Conservation (phyloP, 2,329 filamentous ascomycete species). For the Nemania abortiva region DNA sequence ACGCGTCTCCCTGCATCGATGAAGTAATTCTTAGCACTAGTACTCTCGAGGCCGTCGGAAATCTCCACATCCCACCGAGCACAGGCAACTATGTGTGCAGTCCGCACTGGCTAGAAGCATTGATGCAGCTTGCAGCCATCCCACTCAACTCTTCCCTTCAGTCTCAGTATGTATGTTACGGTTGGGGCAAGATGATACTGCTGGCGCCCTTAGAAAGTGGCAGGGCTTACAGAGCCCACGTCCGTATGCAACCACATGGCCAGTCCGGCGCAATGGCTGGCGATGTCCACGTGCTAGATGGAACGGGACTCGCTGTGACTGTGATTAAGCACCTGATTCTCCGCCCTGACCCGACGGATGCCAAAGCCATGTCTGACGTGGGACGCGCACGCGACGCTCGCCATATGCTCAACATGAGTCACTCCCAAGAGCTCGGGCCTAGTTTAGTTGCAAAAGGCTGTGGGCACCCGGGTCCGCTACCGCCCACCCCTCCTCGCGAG, state of each 20-base stretch:
- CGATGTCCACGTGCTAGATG: conserved; percentile 47
- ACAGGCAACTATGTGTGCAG: neutral
- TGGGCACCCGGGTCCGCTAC: neutral
- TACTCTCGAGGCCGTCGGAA: conserved; percentile 19
- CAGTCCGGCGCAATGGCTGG: conserved; percentile 39
- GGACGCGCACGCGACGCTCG: neutral
- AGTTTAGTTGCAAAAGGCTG: neutral
- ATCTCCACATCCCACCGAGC: neutral
- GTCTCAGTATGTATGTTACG: conserved; percentile 43
- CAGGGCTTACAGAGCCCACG: conserved; percentile 40
- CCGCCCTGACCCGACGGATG: conserved; percentile 3
- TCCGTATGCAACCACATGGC: conserved; percentile 42
- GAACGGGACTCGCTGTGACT: conserved; percentile 13
- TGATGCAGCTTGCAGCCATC: conserved; percentile 13
- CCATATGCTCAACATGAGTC: neutral
- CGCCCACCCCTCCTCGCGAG: neutral
- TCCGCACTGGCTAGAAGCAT: conserved; percentile 19
- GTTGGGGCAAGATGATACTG: conserved; percentile 37
- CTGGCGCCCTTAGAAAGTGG: conserved; percentile 36
- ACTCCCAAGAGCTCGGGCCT: neutral
- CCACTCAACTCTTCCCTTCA: conserved; percentile 31
- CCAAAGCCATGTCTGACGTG: neutral
- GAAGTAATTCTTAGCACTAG: conserved; percentile 16
- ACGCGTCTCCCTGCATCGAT: neutral
- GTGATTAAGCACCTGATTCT: conserved; percentile 16